phyloP scores from a whole-genome alignment of 768 basidiomycete species.

The Amanita phalloides region DNA sequence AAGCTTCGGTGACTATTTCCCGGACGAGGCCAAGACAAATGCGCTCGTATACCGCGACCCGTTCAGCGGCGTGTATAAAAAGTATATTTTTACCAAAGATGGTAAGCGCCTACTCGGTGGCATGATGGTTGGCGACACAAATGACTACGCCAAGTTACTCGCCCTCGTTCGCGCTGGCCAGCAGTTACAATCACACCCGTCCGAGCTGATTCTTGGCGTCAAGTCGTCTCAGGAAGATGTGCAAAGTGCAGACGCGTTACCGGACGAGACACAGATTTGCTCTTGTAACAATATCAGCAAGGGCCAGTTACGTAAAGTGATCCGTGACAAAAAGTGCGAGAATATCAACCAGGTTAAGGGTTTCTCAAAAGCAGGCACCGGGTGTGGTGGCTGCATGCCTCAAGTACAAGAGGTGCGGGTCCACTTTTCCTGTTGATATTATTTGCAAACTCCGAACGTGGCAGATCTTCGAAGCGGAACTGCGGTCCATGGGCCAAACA shows the following conservation, averaged over 20 bases:
- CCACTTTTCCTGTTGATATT: constrained; percentile 13
- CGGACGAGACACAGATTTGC: constrained; percentile 65
- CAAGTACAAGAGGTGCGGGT: constrained; percentile 19
- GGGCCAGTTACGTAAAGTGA: constrained; percentile 37
- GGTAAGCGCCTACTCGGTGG: constrained; percentile 66
- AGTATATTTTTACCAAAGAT: constrained; percentile 64
- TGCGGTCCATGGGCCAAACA: constrained; percentile 54
- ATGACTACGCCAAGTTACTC: constrained; percentile 61
- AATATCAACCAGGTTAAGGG: constrained; percentile 44
- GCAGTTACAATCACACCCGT: constrained; percentile 59
- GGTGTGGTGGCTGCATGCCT: constrained; percentile 68
- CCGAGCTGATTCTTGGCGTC: constrained; percentile 53
- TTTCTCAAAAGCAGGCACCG: constrained; percentile 62
- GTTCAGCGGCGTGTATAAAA: constrained; percentile 63
- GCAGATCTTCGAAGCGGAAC: constrained; percentile 33
- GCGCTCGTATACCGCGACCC: constrained; percentile 49
- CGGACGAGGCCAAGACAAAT: constrained; percentile 31
- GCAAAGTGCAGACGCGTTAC: constrained; percentile 53
- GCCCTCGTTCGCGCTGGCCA: constrained; percentile 37
- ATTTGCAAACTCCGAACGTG: constrained; percentile 5
- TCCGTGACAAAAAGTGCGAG: constrained; percentile 36
- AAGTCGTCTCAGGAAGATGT: constrained; percentile 31
- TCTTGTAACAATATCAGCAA: constrained; percentile 66
- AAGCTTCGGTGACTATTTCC: constrained; percentile 66
- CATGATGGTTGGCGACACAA: constrained; percentile 72